phyloP scores from a whole-genome alignment of 2,329 filamentous ascomycete species.

The Aspergillus felis region DNA sequence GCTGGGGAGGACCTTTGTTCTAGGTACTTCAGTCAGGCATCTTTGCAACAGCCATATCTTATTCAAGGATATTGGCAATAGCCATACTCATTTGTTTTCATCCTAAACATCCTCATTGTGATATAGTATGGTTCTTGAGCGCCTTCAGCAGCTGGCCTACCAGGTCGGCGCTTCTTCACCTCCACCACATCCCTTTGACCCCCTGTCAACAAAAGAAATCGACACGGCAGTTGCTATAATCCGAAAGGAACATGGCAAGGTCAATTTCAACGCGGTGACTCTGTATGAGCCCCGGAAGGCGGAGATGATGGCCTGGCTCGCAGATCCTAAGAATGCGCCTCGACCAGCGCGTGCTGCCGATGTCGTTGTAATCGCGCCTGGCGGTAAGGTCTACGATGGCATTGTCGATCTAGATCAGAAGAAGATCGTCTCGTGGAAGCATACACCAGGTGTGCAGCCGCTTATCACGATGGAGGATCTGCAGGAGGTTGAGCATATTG shows the following conservation, averaged over 20 bases:
- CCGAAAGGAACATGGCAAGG: slow-evolving; percentile 63
- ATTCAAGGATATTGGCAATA: neutral
- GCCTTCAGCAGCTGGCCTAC: slow-evolving; percentile 60
- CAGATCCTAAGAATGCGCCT: slow-evolving; percentile 56
- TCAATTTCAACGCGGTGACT: slow-evolving; percentile 84
- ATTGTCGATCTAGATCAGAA: slow-evolving; percentile 67
- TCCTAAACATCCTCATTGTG: neutral
- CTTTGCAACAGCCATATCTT: neutral
- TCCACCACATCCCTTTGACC: slow-evolving; percentile 71
- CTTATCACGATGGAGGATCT: slow-evolving; percentile 92
- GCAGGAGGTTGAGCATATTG: slow-evolving; percentile 70
- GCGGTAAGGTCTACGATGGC: slow-evolving; percentile 78
- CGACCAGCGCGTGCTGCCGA: slow-evolving; percentile 72
- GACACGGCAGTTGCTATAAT: slow-evolving; percentile 65
- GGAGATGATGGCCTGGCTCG: slow-evolving; percentile 77
- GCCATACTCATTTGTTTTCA: neutral
- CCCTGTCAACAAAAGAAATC: slow-evolving; percentile 69
- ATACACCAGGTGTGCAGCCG: slow-evolving; percentile 73
- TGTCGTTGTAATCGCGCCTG: slow-evolving; percentile 74
- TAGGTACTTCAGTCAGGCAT: neutral
- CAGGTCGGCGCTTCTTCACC: slow-evolving; percentile 56
- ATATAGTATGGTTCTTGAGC: slow-evolving; percentile 55
- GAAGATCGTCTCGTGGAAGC: slow-evolving; percentile 70
- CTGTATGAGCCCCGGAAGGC: slow-evolving; percentile 81
- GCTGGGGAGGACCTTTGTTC: neutral